Percentiles rank a stretch among this genome's conserved stretches.
Conservation (phyloP, 2,329 filamentous ascomycete species). For the Simplicillium aogashimaense region DNA sequence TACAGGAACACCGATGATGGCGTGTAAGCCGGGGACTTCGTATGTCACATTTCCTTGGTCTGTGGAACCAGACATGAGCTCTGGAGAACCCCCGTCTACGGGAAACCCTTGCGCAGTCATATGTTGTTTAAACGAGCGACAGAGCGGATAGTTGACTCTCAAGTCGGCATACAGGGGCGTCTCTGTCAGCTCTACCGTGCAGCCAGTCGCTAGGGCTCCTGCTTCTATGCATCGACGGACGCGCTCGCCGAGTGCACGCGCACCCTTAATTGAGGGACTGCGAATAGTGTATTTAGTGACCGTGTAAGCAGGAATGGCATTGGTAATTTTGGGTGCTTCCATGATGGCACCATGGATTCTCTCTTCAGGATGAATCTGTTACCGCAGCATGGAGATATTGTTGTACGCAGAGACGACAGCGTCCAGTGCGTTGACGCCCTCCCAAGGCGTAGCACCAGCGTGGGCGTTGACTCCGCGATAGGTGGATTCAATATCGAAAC, state of each 20-base stretch:
- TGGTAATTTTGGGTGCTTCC: slow-evolving; percentile 36
- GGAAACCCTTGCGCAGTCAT: slow-evolving; percentile 24
- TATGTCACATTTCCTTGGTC: slow-evolving; percentile 51
- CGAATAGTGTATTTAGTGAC: slow-evolving; percentile 40
- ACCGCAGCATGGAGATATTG: slow-evolving; percentile 39
- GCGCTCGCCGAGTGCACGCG: slow-evolving; percentile 30
- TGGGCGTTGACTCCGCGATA: slow-evolving; percentile 44
- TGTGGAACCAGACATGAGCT: slow-evolving; percentile 40
- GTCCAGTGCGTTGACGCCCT: slow-evolving; percentile 50
- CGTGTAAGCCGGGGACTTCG: slow-evolving; percentile 42
- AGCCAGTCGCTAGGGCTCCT: slow-evolving; percentile 32
- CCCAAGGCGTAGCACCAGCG: slow-evolving; percentile 45
- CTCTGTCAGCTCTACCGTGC: slow-evolving; percentile 28
- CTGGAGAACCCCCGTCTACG: slow-evolving; percentile 16
- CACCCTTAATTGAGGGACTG: slow-evolving; percentile 20
- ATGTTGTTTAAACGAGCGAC: slow-evolving; percentile 29
- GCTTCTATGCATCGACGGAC: slow-evolving; percentile 22
- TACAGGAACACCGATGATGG: slow-evolving; percentile 38
- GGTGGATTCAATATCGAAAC: slow-evolving; percentile 34
- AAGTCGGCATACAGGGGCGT: slow-evolving; percentile 40
- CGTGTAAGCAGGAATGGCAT: slow-evolving; percentile 43
- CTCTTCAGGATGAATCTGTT: slow-evolving; percentile 40
- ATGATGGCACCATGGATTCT: slow-evolving; percentile 23
- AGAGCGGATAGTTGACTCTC: slow-evolving; percentile 40
- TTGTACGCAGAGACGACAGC: slow-evolving; percentile 40